Percentiles rank a stretch among this genome's conserved stretches.
Conservation (phyloP, 768 basidiomycete species). For the Austroboletus eburneus region DNA sequence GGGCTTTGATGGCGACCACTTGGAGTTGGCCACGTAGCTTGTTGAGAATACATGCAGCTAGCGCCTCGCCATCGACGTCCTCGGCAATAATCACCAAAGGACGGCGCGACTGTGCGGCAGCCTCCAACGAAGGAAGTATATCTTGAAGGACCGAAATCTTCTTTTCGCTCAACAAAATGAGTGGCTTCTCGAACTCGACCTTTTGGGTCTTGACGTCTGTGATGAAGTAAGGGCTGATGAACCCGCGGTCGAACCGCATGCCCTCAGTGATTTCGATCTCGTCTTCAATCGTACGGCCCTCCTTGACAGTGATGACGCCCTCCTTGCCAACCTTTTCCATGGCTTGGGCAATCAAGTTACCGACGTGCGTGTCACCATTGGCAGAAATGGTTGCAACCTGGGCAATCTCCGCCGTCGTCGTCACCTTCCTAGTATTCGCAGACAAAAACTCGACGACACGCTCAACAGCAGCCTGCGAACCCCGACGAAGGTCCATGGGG, state of each 20-base stretch:
- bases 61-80: conserved; percentile 96
- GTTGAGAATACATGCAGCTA: conserved; percentile 98
- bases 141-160: conserved; percentile 95
- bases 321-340: conserved; percentile 99
- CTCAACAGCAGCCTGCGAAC: conserved; percentile 94
- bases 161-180: conserved; percentile 93
- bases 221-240: conserved; percentile 97
- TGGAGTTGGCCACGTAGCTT: conserved; percentile 97
- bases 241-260: conserved; percentile 99
- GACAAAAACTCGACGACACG: conserved; percentile 91
- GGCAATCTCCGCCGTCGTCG: conserved; percentile 95
- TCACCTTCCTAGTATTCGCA: conserved; percentile 86
- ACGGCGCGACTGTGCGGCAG: conserved; percentile 75
- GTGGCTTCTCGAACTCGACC: conserved; percentile 95
- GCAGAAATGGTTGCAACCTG: conserved; percentile 97
- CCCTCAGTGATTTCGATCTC: conserved; percentile 99
- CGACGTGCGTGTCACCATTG: conserved; percentile 80
- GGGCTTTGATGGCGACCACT: conserved; percentile 93
- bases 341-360: conserved; percentile 92
- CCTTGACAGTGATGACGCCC: conserved; percentile 99
- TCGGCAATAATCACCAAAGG: conserved; percentile 96
- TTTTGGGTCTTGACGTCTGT: conserved; percentile 97
- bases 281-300: conserved; percentile 96
- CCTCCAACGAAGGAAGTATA: conserved; percentile 88
- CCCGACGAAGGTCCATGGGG: conserved; percentile 99